Evolutionary conservation across 2,329 filamentous ascomycete genomes (phyloP), one percentile per base, ranked within the genome.

Genomic region (Exserohilum rostratum): DNA sequence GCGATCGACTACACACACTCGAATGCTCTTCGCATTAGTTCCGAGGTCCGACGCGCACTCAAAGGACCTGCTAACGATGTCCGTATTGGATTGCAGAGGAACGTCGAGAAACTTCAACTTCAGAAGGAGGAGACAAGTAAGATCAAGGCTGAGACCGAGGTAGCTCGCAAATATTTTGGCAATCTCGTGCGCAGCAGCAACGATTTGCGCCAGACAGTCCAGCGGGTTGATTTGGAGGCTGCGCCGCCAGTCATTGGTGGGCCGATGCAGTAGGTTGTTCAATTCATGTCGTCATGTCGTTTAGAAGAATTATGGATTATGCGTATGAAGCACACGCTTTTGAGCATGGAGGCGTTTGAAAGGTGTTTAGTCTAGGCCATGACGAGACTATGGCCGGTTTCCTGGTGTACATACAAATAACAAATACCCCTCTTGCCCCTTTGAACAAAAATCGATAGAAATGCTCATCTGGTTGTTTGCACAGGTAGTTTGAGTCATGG

Each of bases 1-100:
- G 84, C 89, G 15, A 87, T 96, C 69, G 95, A 99, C 78, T 99
- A 98, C 72, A 90, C 95, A 1, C 95, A 99, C 76, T 79, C 85
- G 62, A 99, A 99, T 78, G 87, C 92, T 39, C 82, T 84, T 15
- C 90, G 95, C 49, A 96, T 99, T 68, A 88, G 90, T 18, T 83
- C 86, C 22, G 90, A 96, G 50, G 91, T 96, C 37, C 90, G 93
- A 64, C 91, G 92, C 72, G 91, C 96, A 7, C 85, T 99, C 34
- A 90, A 91, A 55, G 87, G 90, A 67, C 95, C 95, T 0, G 90
- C 93, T 1, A 90, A 93, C 69, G 92, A 91, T 67, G 85, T 99
- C 6, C 88, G 92, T 49, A 87, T 91, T 38, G 88, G 89, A 47
- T 84, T 99, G 27, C 89, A 96, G 67, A 87, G 90, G 49, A 91